Percentiles rank a stretch among this genome's conserved stretches.
These are phyloP conservation scores for Plasmodium gaboni DNA, from an alignment of 169 alveolate genomes.

Conservation along the genomic window DNA sequence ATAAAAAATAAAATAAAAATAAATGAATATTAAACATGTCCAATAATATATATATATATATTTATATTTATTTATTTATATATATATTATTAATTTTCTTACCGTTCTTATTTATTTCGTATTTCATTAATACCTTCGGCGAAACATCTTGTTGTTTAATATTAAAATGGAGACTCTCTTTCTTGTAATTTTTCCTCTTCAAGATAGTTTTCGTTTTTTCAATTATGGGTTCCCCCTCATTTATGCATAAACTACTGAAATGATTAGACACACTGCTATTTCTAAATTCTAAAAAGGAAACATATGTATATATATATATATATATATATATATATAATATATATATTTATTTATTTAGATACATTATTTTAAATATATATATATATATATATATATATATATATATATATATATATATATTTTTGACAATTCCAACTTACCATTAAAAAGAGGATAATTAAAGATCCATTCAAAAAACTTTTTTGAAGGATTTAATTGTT, in stretches of 20 bases:
- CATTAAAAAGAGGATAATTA: conserved; percentile 73
- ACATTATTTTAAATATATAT: too few species aligned
- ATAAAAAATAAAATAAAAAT: too few species aligned
- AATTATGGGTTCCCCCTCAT: background rate
- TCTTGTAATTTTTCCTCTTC: conserved; percentile 10
- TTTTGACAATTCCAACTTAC: conserved; percentile 22
- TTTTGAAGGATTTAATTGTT: conserved; percentile 27
- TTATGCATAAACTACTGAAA: conserved; percentile 14
- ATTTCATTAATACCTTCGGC: conserved; percentile 32
- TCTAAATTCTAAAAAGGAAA: conserved; percentile 28
- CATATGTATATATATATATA: background rate
- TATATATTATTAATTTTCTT: conserved; percentile 1
- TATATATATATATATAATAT: too few species aligned
- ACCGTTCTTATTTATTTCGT: conserved; percentile 47
- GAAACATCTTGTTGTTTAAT: background rate
- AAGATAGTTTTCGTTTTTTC: background rate
- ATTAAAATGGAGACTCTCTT: background rate
- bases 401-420: too few species aligned
- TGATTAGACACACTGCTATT: conserved; percentile 31
- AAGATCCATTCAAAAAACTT: conserved; percentile 64
- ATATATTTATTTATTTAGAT: too few species aligned
- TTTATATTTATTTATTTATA: too few species aligned
- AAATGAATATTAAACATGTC: too few species aligned
- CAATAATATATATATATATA: too few species aligned
- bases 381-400: too few species aligned